A percentile compares a stretch with the other conserved stretches of the same genome.
Conservation (phyloP, 164 flowering plant species). For the Chimonanthus salicifolius region DNA sequence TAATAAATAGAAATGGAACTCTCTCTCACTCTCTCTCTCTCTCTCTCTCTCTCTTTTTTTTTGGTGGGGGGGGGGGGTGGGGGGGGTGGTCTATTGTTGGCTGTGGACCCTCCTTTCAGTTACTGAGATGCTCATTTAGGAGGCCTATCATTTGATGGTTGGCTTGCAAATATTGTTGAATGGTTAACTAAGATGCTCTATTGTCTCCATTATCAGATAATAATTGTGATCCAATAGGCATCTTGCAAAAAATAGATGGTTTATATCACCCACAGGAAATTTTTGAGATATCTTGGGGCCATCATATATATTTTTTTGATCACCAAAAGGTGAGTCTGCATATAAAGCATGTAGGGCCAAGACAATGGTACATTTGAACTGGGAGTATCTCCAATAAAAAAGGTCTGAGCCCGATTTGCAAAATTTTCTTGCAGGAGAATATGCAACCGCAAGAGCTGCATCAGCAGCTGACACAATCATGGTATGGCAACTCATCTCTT, state of each 20-base stretch:
- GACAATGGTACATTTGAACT: neutral
- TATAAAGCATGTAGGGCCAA: no score
- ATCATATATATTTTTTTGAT: neutral
- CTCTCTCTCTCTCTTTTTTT: no score
- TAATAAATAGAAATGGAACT: neutral
- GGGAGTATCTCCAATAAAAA: neutral
- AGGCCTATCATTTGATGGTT: no score
- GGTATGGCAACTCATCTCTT: constrained; percentile 28
- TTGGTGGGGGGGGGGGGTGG: no score
- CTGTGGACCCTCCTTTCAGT: no score
- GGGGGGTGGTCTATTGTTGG: no score
- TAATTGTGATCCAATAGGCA: neutral
- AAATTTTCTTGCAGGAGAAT: constrained; percentile 50
- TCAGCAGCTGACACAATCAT: constrained; percentile 80
- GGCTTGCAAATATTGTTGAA: no score
- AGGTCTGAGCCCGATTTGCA: neutral
- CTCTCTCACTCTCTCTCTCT: neutral
- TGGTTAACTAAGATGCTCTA: neutral
- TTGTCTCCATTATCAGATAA: neutral
- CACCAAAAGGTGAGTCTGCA: neutral
- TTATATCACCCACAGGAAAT: neutral
- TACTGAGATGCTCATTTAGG: no score
- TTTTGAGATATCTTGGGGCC: neutral
- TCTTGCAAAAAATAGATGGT: neutral
- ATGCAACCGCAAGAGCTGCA: constrained; percentile 88